Conservation (phyloP, 192 early-diverging fungal species). For the Coemansia sp. region DNA sequence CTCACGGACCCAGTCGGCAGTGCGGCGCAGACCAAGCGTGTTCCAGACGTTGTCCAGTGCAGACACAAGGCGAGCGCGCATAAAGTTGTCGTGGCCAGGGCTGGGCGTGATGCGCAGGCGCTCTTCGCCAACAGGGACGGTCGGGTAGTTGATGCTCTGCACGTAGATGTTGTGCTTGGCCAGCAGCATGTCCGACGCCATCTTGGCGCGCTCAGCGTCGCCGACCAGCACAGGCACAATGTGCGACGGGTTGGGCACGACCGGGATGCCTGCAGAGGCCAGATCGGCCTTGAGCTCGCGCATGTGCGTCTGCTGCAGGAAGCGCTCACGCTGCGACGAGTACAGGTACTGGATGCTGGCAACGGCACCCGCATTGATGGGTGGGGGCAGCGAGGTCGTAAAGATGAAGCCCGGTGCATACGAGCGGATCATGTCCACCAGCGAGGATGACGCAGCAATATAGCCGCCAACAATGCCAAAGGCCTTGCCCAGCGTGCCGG, state of each 20-base stretch:
- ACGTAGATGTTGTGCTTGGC: slow-evolving; percentile 92
- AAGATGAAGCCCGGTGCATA: slow-evolving; percentile 99
- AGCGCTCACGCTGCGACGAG: slow-evolving; percentile 80
- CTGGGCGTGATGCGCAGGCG: slow-evolving; percentile 97
- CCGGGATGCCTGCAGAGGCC: slow-evolving; percentile 84
- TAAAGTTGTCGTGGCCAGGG: slow-evolving; percentile 82
- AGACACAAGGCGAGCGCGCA: slow-evolving; percentile 81
- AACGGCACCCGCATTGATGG: slow-evolving; percentile 85
- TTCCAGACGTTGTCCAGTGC: slow-evolving; percentile 87
- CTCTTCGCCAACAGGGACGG: slow-evolving; percentile 92
- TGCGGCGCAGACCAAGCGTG: slow-evolving; percentile 80
- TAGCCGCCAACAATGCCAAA: slow-evolving; percentile 98
- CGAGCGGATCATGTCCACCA: slow-evolving; percentile 93
- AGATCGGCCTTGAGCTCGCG: slow-evolving; percentile 83
- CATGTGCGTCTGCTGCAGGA: slow-evolving; percentile 90
- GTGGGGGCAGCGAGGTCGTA: slow-evolving; percentile 96
- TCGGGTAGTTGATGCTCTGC: slow-evolving; percentile 99
- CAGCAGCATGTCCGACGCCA: slow-evolving; percentile 90
- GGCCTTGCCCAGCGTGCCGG: slow-evolving; percentile 96
- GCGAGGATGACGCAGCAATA: slow-evolving; percentile 83
- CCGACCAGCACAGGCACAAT: slow-evolving; percentile 98
- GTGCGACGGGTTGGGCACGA: slow-evolving; percentile 97
- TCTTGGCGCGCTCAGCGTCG: slow-evolving; percentile 92
- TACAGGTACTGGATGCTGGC: slow-evolving; percentile 93
- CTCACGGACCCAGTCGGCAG: slow-evolving; percentile 78